A percentile compares a stretch with the other conserved stretches of the same genome.
phyloP scores from a whole-genome alignment of 805 yeast species.

The Monosporozyma siamensis region DNA sequence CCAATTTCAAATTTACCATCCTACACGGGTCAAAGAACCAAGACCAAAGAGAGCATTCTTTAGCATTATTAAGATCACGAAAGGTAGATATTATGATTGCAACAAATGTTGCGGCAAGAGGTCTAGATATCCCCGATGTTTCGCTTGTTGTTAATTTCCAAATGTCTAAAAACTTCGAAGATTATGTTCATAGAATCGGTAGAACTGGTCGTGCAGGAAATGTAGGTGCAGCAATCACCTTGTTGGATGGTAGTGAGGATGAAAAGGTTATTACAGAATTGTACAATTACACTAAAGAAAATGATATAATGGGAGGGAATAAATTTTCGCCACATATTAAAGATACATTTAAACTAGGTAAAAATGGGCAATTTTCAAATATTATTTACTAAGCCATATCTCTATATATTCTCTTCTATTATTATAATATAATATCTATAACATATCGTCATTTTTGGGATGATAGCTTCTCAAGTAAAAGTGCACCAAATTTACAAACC shows the following conservation, averaged over 20 bases:
- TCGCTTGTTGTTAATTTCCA: constrained; percentile 81
- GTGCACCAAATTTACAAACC: constrained; percentile 12
- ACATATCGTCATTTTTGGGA: neutral
- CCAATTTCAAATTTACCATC: constrained; percentile 44
- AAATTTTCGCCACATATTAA: constrained; percentile 6
- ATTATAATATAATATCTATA: too few species aligned
- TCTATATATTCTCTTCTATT: too few species aligned
- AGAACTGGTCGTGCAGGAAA: constrained; percentile 95
- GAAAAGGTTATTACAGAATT: constrained; percentile 39
- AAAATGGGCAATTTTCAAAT: constrained; percentile 8
- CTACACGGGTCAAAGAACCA: constrained; percentile 87
- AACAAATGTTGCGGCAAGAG: constrained; percentile 94
- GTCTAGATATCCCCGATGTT: constrained; percentile 84
- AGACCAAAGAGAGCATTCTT: constrained; percentile 72
- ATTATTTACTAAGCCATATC: neutral
- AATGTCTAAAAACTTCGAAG: constrained; percentile 69
- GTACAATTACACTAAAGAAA: constrained; percentile 22
- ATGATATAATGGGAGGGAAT: constrained; percentile 14
- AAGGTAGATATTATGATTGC: constrained; percentile 63
- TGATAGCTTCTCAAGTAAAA: neutral
- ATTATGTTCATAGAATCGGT: constrained; percentile 87
- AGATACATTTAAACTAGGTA: constrained; percentile 12
- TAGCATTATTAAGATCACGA: constrained; percentile 48
- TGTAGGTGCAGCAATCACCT: constrained; percentile 66
- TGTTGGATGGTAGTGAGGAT: constrained; percentile 50